Evolutionary conservation across 768 basidiomycete species (phyloP).

Genomic region (Russula griseocarnosa): DNA sequence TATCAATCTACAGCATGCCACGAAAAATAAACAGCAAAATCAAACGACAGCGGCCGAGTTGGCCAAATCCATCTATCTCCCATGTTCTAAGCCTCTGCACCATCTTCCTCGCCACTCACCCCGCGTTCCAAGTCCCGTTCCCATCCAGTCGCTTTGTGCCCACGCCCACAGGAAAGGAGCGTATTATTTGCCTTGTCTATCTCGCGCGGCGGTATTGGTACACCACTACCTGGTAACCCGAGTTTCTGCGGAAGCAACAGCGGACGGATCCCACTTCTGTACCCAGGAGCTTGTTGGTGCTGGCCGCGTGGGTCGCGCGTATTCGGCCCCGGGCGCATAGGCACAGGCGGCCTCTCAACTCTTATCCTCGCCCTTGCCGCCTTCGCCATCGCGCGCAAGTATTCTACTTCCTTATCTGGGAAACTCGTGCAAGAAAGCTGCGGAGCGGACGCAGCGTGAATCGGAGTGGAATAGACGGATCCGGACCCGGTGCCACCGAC

Average conservation of each 20-base stretch:
- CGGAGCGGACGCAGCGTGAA: slow-evolving; percentile 14
- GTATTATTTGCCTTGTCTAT: slow-evolving; percentile 23
- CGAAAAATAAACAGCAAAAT: not conserved
- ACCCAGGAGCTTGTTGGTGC: not conserved
- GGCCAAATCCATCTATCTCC: not conserved
- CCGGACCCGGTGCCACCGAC: not conserved
- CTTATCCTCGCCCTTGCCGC: not conserved
- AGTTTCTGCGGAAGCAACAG: slow-evolving; percentile 31
- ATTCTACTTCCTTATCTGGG: slow-evolving; percentile 13
- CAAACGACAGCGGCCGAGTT: not conserved
- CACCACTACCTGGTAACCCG: slow-evolving; percentile 12
- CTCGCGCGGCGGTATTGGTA: slow-evolving; percentile 8
- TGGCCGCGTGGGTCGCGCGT: not conserved
- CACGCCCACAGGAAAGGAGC: slow-evolving; percentile 16
- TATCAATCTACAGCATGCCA: slow-evolving; percentile 15
- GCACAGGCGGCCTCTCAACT: not conserved
- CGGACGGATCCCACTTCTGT: slow-evolving; percentile 27
- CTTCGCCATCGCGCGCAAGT: slow-evolving; percentile 18
- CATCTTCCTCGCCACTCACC: not conserved
- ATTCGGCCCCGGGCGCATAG: too few relatives aligned
- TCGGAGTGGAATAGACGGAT: slow-evolving; percentile 8
- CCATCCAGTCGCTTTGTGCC: slow-evolving; percentile 4
- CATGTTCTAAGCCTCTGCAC: not conserved
- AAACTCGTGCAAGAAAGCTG: slow-evolving; percentile 9
- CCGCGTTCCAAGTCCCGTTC: slow-evolving; percentile 19